These are phyloP conservation scores for Haplographium delicatum DNA, from an alignment of 495 filamentous ascomycete species.

Conservation along the genomic window DNA sequence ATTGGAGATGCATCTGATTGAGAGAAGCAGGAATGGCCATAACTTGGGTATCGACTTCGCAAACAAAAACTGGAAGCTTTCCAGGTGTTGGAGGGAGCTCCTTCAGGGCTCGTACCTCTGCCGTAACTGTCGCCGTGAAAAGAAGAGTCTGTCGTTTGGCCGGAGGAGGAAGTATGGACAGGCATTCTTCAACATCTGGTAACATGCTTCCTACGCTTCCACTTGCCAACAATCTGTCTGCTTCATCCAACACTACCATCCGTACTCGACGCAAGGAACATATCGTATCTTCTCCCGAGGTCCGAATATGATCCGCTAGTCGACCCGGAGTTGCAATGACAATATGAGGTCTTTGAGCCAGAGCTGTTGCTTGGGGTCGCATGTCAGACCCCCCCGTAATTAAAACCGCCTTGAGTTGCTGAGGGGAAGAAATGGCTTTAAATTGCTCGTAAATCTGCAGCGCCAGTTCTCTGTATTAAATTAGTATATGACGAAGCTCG, in stretches of 20 bases:
- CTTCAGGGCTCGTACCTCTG: constrained; percentile 84
- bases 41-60: constrained; percentile 74
- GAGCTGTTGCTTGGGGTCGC: constrained; percentile 78
- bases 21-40: constrained; percentile 75
- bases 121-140: constrained; percentile 95
- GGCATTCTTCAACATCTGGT: constrained; percentile 84
- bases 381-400: constrained; percentile 91
- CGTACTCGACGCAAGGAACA: constrained; percentile 68
- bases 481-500: not conserved
- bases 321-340: constrained; percentile 93
- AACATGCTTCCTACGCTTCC: constrained; percentile 75
- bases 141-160: constrained; percentile 78
- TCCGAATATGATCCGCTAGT: constrained; percentile 87
- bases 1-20: constrained; percentile 76
- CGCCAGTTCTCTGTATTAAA: constrained; percentile 64
- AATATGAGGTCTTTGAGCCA: constrained; percentile 78
- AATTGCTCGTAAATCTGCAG: constrained; percentile 95
- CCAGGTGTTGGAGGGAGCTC: constrained; percentile 58
- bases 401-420: constrained; percentile 77
- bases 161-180: constrained; percentile 67
- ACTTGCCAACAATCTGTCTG: constrained; percentile 78
- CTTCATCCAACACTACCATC: constrained; percentile 93
- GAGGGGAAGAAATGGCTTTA: constrained; percentile 80
- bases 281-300: constrained; percentile 85
- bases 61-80: constrained; percentile 75